Percentiles rank a stretch among this genome's conserved stretches.
phyloP scores from a whole-genome alignment of 2,329 filamentous ascomycete species.

The Diaporthe batatas region DNA sequence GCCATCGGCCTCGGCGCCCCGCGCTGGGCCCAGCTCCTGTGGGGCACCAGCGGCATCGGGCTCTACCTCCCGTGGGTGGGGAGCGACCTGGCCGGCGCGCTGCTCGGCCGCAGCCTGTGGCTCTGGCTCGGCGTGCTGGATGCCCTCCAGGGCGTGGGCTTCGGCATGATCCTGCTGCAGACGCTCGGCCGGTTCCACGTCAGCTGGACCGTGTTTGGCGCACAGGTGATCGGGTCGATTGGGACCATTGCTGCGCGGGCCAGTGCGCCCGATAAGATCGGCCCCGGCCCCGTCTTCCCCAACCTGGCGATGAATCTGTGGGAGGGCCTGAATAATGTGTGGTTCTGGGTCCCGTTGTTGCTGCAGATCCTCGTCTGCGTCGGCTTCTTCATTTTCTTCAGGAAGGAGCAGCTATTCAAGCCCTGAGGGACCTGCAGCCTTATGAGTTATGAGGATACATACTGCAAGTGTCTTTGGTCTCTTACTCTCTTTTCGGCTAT shows the following conservation, averaged over 20 bases:
- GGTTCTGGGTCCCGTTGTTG: conserved; percentile 72
- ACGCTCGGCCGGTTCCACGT: conserved; percentile 76
- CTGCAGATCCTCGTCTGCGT: conserved; percentile 71
- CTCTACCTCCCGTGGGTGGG: conserved; percentile 74
- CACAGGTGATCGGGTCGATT: conserved; percentile 72
- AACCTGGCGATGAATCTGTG: conserved; percentile 66
- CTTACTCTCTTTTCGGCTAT: neutral
- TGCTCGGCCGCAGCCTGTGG: conserved; percentile 71
- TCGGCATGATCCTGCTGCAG: conserved; percentile 77
- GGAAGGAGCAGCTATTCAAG: conserved; percentile 70
- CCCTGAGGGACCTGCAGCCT: conserved; percentile 49
- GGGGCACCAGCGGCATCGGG: conserved; percentile 72
- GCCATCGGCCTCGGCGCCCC: conserved; percentile 76
- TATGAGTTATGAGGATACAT: neutral
- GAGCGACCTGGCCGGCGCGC: conserved; percentile 63
- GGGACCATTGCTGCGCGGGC: conserved; percentile 72
- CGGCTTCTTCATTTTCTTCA: conserved; percentile 68
- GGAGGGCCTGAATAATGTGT: conserved; percentile 61
- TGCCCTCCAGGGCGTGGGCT: conserved; percentile 73
- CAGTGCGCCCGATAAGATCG: conserved; percentile 71
- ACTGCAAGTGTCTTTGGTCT: neutral
- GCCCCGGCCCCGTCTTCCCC: conserved; percentile 73
- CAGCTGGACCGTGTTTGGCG: conserved; percentile 70
- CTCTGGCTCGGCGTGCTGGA: conserved; percentile 77
- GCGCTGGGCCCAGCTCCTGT: conserved; percentile 77